Evolutionary conservation across 2,329 filamentous ascomycete species (phyloP).

Genomic region (Penicillium sp.): DNA sequence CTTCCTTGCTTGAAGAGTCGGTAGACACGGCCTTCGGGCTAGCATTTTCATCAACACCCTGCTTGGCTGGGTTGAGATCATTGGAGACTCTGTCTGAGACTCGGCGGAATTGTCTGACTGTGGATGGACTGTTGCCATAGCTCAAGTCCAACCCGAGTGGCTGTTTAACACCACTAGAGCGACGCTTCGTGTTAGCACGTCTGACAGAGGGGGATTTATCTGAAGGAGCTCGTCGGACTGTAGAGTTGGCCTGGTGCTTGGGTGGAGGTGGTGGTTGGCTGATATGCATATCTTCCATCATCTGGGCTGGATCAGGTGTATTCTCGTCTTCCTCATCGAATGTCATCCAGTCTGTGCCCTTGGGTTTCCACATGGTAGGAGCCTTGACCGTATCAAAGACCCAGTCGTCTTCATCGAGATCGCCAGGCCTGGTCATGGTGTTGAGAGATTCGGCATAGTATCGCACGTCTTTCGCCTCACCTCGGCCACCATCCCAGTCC

Average conservation of each 20-base stretch:
- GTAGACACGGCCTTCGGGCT: constrained; percentile 37
- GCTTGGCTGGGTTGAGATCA: constrained; percentile 24
- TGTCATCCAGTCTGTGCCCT: constrained; percentile 48
- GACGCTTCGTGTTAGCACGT: constrained; percentile 42
- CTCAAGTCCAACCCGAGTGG: constrained; percentile 86
- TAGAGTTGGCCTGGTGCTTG: constrained; percentile 60
- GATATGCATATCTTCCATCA: constrained; percentile 42
- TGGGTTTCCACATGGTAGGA: constrained; percentile 59
- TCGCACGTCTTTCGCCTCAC: constrained; percentile 67
- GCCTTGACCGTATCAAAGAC: constrained; percentile 90
- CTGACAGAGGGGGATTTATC: constrained; percentile 44
- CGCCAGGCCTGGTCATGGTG: constrained; percentile 59
- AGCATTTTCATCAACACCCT: constrained; percentile 41
- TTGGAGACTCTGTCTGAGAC: constrained; percentile 67
- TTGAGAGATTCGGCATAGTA: constrained; percentile 93
- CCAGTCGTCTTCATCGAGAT: constrained; percentile 82
- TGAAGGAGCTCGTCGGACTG: constrained; percentile 50
- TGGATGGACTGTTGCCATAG: constrained; percentile 90
- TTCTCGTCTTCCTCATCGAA: constrained; percentile 34
- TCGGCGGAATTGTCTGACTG: constrained; percentile 84
- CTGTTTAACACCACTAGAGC: constrained; percentile 61
- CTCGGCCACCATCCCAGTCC: constrained; percentile 73
- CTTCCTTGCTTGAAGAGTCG: constrained; percentile 66
- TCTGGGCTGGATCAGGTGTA: constrained; percentile 32
- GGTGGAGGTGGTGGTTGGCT: constrained; percentile 46